Conservation (phyloP, 176 grass and related monocot species). For the Eleusine indica region DNA sequence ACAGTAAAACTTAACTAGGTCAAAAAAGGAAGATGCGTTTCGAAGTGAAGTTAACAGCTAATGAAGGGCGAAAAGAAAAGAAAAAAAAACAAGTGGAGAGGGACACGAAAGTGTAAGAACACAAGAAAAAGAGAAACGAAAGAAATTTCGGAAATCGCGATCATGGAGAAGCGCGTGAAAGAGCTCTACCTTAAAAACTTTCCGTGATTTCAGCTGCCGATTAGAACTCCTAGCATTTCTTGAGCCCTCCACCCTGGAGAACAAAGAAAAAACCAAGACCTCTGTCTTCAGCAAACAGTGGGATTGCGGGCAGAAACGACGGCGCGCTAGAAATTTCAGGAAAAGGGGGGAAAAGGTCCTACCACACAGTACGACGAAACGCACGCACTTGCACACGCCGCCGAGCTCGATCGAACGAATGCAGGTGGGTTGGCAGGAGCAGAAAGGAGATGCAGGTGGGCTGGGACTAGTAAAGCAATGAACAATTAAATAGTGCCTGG, state of each 20-base stretch:
- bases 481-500: neutral
- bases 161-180: neutral
- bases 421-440: slow-evolving; percentile 25
- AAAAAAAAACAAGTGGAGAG: neutral
- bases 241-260: slow-evolving; percentile 5
- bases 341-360: neutral
- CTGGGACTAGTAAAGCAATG: slow-evolving; percentile 12
- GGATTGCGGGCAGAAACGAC: neutral
- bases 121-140: neutral
- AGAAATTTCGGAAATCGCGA: neutral
- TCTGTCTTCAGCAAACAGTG: neutral
- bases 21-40: neutral
- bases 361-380: neutral
- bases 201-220: slow-evolving; percentile 1
- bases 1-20: neutral
- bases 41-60: slow-evolving; percentile 2
- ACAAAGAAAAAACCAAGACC: neutral
- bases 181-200: slow-evolving; percentile 37
- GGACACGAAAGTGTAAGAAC: neutral
- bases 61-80: neutral
- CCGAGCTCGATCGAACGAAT: slow-evolving; percentile 16
- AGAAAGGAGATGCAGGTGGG: neutral
- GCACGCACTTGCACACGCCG: neutral
- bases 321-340: neutral
- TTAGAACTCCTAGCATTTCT: slow-evolving; percentile 36